Base-by-base conservation (phyloP, 495 filamentous ascomycete genomes). In the Beverwykella pulmonaria region DNA sequence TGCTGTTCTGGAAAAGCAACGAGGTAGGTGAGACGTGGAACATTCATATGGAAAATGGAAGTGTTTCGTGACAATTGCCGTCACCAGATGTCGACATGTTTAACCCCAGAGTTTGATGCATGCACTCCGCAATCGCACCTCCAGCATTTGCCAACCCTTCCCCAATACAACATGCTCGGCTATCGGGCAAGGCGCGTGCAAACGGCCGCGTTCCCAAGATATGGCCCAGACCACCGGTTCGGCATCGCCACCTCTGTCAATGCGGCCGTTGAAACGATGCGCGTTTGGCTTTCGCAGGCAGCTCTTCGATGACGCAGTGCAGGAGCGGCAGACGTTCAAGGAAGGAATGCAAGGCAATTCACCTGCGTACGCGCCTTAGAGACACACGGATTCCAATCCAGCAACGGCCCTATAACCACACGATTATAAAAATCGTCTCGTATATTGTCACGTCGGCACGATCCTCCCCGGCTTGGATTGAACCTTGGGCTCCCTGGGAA, bases 181-280 rank as follows among this genome's bases (percentile, higher is more conserved):
- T 62, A 62, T 53, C 30, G 22, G 23, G 30, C 44, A 44, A 19
- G 27, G 29, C 36, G 34, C 52, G 52, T n/a, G 23, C 50, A 54
- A 53, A 54, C 59, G 22, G 19, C 48, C 46, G 26, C 9, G 20
- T 44, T n/a, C 50, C 59, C 44, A 50, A 61, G 47, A n/a, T 22
- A 12, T 27, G 14, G 10, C 60, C 60, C 48, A 53, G 49, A 25
- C 52, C 39, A 63, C 50, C 61, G 61, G 61, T 56, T 57, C 52
- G n/a, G 50, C 30, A 47, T 48, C 22, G 32, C 23, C 26, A 27
- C 9, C 55, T 59, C 29, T 55, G 50, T 32, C 52, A 53, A 48
- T 64, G 20, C 50, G 36, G 20, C 32, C 52, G 32, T 62, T 62
- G 59, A 62, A 9, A 53, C 59, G 26, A 15, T 6, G 26, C 26